Evolutionary conservation across 192 early-diverging fungal genomes (phyloP), one percentile per base, ranked within the genome.

Genomic region (Borealophlyctis nickersoniae): DNA sequence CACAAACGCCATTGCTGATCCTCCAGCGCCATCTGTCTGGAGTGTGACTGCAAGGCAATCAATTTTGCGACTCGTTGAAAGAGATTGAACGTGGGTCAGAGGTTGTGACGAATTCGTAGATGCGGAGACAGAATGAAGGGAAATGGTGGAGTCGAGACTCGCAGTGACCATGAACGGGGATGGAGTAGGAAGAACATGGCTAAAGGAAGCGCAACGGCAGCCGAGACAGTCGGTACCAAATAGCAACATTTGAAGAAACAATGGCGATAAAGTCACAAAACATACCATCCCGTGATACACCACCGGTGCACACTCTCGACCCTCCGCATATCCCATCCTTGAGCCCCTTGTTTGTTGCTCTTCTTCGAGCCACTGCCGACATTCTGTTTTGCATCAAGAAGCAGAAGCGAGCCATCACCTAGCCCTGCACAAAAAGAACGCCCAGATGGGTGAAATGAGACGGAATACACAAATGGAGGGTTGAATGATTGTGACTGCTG

Each of bases 401-500:
- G 28, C 19, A 52, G 54, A 13, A 69, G 3, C 9, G 59, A 55
- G 7, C 67, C 67, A 35, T 69, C 67, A 36, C 67, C 67, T 3
- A 69, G 32, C 36, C 67, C 67, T 1, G 67, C 67, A 22, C 58
- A 57, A 9, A 54, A n/a, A 4, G 57, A 31, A 2, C 54, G 23
- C 14, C 27, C 48, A 27, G 29, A 14, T 9, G 36, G 36, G 19
- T 29, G 36, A 26, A 69, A 29, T 5, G 22, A 50, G 13, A 69
- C 11, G 27, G 22, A 22, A 24, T 69, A 52, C 14, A 63, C 67
- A 36, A 69, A 69, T 14, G 60, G 67, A 23, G 67, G 67, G 54
- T 69, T 69, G 59, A 69, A 32, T 30, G 60, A 36, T 34, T 69
- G 67, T 30, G 67, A 19, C 29, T 39, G 24, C 0, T 28, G 3